A percentile compares a stretch with the other conserved stretches of the same genome.
Conservation (phyloP, 2,329 filamentous ascomycete species). For the Botrytis tulipae region DNA sequence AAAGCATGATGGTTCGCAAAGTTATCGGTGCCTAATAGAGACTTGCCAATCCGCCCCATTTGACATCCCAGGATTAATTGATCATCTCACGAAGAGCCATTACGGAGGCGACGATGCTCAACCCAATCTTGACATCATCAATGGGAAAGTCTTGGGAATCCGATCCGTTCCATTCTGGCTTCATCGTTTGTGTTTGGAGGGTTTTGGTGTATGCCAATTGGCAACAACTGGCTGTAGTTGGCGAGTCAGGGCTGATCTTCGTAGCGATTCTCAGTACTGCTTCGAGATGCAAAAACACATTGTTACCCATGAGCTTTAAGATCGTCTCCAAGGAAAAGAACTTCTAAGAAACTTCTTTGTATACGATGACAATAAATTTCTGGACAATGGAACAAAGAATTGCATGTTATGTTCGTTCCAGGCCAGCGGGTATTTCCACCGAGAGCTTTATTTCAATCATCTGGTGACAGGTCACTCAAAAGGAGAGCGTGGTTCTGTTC, state of each 20-base stretch:
- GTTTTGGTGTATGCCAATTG: background rate
- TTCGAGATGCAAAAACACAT: background rate
- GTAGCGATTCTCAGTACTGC: too few relatives aligned
- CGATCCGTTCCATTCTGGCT: background rate
- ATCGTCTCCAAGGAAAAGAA: too few relatives aligned
- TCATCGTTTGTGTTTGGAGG: fast-evolving
- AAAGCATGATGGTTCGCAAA: background rate
- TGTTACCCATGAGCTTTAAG: background rate
- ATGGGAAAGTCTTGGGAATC: fast-evolving
- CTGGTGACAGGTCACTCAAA: background rate
- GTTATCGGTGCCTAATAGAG: background rate
- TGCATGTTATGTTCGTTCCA: background rate
- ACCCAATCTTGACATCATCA: background rate
- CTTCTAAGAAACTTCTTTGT: fast-evolving
- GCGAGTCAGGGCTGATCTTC: too few relatives aligned
- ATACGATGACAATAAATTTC: fast-evolving
- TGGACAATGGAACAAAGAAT: fast-evolving
- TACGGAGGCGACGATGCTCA: background rate
- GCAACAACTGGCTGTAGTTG: background rate
- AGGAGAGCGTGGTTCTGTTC: background rate
- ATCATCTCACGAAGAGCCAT: background rate
- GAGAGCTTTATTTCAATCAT: background rate
- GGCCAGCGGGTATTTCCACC: background rate
- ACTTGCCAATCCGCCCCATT: background rate
- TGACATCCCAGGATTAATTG: background rate